Percentiles rank a stretch among this genome's conserved stretches.
Conservation (phyloP, 2,329 filamentous ascomycete genomes). For the Pseudogymnoascus sp. region DNA sequence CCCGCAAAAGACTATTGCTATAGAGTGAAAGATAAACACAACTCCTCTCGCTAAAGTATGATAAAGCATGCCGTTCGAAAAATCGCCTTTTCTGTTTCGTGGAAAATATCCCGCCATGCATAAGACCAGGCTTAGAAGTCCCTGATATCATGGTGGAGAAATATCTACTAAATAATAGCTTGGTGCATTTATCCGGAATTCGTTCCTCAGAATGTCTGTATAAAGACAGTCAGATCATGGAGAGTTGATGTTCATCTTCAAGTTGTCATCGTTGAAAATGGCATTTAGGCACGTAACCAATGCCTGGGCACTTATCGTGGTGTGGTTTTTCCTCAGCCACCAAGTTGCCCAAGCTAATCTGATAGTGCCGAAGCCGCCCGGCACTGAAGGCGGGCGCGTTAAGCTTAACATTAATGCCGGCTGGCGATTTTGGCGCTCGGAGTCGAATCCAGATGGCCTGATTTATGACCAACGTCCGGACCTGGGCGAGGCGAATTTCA, state of each 20-base stretch:
- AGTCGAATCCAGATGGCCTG: conserved; percentile 30
- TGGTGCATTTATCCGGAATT: neutral
- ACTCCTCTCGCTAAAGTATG: neutral
- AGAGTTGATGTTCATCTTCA: neutral
- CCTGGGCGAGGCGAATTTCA: neutral
- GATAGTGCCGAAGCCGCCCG: neutral
- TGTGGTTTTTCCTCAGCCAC: neutral
- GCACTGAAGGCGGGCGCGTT: neutral
- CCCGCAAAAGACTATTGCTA: neutral
- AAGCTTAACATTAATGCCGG: conserved; percentile 21
- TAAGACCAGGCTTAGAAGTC: neutral
- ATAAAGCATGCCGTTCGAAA: neutral
- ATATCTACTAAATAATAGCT: neutral
- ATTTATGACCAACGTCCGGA: conserved; percentile 22
- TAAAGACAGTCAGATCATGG: neutral
- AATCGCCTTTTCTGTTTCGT: conserved; percentile 1
- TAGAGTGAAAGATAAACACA: neutral
- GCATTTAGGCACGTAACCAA: neutral
- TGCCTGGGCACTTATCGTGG: neutral
- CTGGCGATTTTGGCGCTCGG: conserved; percentile 33
- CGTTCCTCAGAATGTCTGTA: neutral
- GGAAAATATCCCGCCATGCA: neutral
- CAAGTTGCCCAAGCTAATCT: neutral
- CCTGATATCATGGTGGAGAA: neutral
- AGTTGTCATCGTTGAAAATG: neutral